Evolutionary conservation across 176 grass and related monocot genomes (phyloP), one percentile per base, ranked within the genome.

Genomic region (Carex kokanica): DNA sequence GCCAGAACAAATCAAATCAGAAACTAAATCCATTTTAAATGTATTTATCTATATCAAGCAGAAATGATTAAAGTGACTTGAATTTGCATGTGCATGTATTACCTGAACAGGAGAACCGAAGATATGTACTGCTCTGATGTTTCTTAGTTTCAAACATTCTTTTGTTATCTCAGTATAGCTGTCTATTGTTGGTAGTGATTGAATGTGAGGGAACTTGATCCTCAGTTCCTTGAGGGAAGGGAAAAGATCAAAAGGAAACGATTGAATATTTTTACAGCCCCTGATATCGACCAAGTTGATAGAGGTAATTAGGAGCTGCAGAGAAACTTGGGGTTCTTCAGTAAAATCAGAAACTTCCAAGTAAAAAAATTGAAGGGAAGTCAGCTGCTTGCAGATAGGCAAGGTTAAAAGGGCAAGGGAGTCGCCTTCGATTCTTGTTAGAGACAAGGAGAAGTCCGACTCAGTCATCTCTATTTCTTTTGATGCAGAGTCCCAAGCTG

Each of bases 161-260:
- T 58, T 17, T n/a, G 16, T 58, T 58, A 58, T 18, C 55, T 58
- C 16, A 58, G 16, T 58, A 58, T 4, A 36, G 2, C 60, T 32
- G 32, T 54, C n/a, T n/a, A n/a, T 16, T 27, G 25, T 27, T 27
- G 40, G 58, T 21, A 86, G 53, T 74, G 27, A 56, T 20, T 34
- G 3, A 51, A 90, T 72, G 10, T 0, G 0, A 0, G 0, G 0
- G 40, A 51, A 83, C 2, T 1, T 0, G 10, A 85, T 58, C 14
- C 1, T 0, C 23, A 88, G 55, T 51, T 1, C 55, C 41, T 47
- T 31, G 25, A 89, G 87, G 21, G 41, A 86, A 15, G 1, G 16
- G 66, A 89, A 68, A 66, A 86, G 75, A 15, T 23, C 6, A 1
- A 8, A 11, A 55, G 81, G 87, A 49, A 89, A 71, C 68, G 64